These are phyloP conservation scores for Metarhizium sp. DNA, from an alignment of 2,329 filamentous ascomycete genomes.

Conservation along the genomic window DNA sequence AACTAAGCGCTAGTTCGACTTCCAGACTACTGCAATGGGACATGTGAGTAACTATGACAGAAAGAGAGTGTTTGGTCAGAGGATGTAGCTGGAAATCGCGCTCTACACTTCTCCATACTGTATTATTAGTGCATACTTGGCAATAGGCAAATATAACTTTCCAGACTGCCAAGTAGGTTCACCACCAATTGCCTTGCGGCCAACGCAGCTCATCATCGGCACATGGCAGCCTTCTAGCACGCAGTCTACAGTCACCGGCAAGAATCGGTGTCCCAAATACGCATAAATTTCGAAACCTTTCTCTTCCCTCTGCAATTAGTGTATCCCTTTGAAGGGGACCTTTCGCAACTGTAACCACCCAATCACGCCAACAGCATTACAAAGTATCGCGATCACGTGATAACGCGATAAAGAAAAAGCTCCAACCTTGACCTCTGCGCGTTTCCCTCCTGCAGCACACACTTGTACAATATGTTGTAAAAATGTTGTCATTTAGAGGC, in stretches of 20 bases:
- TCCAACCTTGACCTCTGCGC: conserved; percentile 6
- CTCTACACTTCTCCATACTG: neutral
- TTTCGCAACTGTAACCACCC: neutral
- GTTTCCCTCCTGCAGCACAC: conserved; percentile 5
- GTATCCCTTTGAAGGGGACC: neutral
- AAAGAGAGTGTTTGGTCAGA: too few relatives aligned
- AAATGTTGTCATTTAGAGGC: conserved; percentile 26
- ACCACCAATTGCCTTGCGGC: neutral
- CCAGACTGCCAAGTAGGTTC: neutral
- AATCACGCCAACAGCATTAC: conserved; percentile 10
- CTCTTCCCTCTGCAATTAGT: neutral
- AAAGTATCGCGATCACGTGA: conserved; percentile 19
- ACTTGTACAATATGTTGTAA: conserved; percentile 5
- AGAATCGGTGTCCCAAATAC: neutral
- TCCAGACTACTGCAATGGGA: too few relatives aligned
- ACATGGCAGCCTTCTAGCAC: too few relatives aligned
- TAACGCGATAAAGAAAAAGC: conserved; percentile 15
- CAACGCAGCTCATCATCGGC: too few relatives aligned
- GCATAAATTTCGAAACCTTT: neutral
- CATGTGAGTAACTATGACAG: too few relatives aligned
- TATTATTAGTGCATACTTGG: neutral
- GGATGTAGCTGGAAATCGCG: too few relatives aligned
- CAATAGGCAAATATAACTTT: neutral
- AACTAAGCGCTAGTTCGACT: too few relatives aligned
- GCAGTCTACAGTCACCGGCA: neutral